Evolutionary conservation across 2,329 filamentous ascomycete species (phyloP).

Genomic region (Coniochaeta sp.): DNA sequence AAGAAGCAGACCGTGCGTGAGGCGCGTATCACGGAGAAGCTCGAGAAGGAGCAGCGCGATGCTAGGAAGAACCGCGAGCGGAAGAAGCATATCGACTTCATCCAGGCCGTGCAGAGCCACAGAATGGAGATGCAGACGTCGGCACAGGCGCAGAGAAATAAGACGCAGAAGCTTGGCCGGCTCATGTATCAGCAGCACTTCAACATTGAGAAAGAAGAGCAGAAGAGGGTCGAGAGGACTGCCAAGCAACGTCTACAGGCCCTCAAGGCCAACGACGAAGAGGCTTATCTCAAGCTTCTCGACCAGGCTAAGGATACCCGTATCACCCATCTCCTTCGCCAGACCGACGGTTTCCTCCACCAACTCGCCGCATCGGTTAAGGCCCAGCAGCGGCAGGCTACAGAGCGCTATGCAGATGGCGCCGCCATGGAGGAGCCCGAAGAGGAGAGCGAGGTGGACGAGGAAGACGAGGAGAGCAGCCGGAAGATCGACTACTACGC

Average conservation of each 20-base stretch:
- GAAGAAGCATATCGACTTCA: conserved; percentile 92
- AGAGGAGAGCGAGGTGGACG: conserved; percentile 59
- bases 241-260: conserved; percentile 99
- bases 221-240: conserved; percentile 94
- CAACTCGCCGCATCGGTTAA: conserved; percentile 94
- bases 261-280: conserved; percentile 97
- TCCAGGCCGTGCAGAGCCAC: conserved; percentile 79
- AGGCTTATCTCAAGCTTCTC: conserved; percentile 94
- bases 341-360: conserved; percentile 95
- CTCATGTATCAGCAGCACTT: conserved; percentile 87
- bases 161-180: conserved; percentile 78
- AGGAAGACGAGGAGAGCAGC: conserved; percentile 58
- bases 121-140: conserved; percentile 67
- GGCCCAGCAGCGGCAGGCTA: conserved; percentile 79
- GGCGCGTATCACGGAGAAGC: conserved; percentile 94
- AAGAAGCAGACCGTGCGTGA: conserved; percentile 97
- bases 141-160: conserved; percentile 60
- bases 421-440: conserved; percentile 49
- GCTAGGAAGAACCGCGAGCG: conserved; percentile 93
- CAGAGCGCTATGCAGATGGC: conserved; percentile 63
- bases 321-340: conserved; percentile 93
- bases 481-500: conserved; percentile 98
- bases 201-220: conserved; percentile 98
- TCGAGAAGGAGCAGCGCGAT: conserved; percentile 97
- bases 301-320: conserved; percentile 98